phyloP scores from a whole-genome alignment of 2,329 filamentous ascomycete genomes.

The Penicillium sclerotigenum region DNA sequence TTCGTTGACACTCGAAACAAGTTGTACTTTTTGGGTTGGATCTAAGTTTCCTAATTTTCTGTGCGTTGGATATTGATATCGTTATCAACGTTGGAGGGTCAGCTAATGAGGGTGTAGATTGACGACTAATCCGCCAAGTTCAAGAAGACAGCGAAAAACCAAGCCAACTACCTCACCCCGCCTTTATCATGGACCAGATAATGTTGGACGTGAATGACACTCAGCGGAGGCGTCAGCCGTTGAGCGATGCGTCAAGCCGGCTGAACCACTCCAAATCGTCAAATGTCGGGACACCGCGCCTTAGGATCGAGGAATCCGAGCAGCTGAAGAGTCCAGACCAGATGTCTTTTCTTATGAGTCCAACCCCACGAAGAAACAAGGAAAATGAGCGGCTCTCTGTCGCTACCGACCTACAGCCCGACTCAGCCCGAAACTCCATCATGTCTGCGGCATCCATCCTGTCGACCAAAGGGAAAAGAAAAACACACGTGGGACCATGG shows the following conservation, averaged over 20 bases:
- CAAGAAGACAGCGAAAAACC: background rate
- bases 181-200: conserved; percentile 10
- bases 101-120: conserved; percentile 1
- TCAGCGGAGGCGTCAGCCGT: conserved; percentile 20
- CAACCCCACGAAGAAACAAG: conserved; percentile 28
- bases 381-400: conserved; percentile 56
- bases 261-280: conserved; percentile 18
- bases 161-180: background rate
- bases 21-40: background rate
- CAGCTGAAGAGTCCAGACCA: conserved; percentile 23
- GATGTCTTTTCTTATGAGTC: conserved; percentile 28
- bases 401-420: conserved; percentile 46
- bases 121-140: background rate
- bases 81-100: background rate
- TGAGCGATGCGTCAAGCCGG: conserved; percentile 21
- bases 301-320: conserved; percentile 16
- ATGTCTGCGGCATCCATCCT: conserved; percentile 57
- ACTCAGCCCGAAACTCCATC: conserved; percentile 51
- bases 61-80: background rate
- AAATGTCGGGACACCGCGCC: conserved; percentile 15
- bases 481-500: conserved; percentile 89
- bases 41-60: background rate
- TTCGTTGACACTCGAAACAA: background rate
- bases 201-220: conserved; percentile 19
- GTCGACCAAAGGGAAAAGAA: conserved; percentile 54